Percentiles rank a stretch among this genome's conserved stretches.
phyloP scores from a whole-genome alignment of 2,329 filamentous ascomycete genomes.

The Biscogniauxia mediterranea region DNA sequence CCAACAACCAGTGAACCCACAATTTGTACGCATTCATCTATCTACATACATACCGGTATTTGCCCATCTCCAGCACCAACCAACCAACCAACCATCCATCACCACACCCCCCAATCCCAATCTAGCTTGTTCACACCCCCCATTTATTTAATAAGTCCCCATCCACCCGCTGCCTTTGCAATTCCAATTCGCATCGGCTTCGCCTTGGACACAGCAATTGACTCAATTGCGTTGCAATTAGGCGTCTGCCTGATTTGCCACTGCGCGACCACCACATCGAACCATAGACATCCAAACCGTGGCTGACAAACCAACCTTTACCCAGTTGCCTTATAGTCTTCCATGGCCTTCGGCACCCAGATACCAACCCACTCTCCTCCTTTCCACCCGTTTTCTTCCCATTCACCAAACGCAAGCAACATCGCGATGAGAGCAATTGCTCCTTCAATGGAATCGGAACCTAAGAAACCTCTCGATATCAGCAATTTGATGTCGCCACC shows the following conservation, averaged over 20 bases:
- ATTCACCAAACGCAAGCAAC: constrained; percentile 13
- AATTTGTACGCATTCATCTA: constrained; percentile 15
- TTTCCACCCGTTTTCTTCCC: constrained; percentile 8
- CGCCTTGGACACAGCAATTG: constrained; percentile 15
- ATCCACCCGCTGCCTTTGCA: constrained; percentile 2
- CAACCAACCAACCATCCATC: constrained; percentile 1
- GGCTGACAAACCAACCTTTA: constrained; percentile 31
- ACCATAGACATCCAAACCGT: constrained; percentile 19
- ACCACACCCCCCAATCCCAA: constrained; percentile 3
- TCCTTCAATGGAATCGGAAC: constrained; percentile 14
- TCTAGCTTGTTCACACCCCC: constrained; percentile 3
- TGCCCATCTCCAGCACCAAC: constrained; percentile 7
- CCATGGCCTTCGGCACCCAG: constrained; percentile 19
- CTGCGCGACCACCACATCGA: constrained; percentile 14
- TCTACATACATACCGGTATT: constrained; percentile 10
- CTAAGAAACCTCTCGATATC: constrained; percentile 47
- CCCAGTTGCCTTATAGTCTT: constrained; percentile 18
- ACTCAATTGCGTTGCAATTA: constrained; percentile 25
- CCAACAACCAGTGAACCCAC: constrained; percentile 9
- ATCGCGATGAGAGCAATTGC: constrained; percentile 18
- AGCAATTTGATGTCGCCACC: constrained; percentile 62
- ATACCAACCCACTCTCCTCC: constrained; percentile 7
- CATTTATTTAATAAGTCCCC: constrained; percentile 1
- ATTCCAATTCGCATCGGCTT: constrained; percentile 14
- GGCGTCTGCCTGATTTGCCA: constrained; percentile 31